These are phyloP conservation scores for Endothia cerciana DNA, from an alignment of 2,329 filamentous ascomycete species.

Conservation along the genomic window DNA sequence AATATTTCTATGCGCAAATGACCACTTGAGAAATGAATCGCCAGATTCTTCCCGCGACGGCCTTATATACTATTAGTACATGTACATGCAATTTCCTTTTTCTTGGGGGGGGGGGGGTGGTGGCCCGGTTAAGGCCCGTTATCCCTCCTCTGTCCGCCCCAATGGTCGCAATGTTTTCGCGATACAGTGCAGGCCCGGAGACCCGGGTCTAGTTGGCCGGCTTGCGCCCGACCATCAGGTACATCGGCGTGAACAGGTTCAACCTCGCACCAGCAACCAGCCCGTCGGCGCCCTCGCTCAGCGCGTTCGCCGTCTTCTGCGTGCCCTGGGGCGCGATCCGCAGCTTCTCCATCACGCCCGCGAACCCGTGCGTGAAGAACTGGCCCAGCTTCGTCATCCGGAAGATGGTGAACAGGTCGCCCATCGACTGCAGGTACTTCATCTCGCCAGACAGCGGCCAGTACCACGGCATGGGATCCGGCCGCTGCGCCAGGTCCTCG, in stretches of 20 bases:
- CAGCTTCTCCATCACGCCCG: slow-evolving; percentile 75
- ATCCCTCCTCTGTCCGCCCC: neutral
- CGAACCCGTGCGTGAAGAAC: slow-evolving; percentile 72
- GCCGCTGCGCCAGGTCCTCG: slow-evolving; percentile 82
- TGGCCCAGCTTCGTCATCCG: slow-evolving; percentile 90
- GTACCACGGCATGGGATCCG: slow-evolving; percentile 85
- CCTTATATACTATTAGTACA: slow-evolving; percentile 7
- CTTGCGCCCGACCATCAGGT: slow-evolving; percentile 93
- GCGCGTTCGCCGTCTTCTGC: slow-evolving; percentile 91
- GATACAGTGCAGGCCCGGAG: neutral
- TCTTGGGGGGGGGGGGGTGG: too few relatives aligned
- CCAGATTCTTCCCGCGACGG: neutral
- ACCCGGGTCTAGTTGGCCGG: slow-evolving; percentile 51
- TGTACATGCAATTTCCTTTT: slow-evolving; percentile 4
- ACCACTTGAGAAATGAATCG: neutral
- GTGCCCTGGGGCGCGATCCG: slow-evolving; percentile 80
- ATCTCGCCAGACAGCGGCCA: slow-evolving; percentile 87
- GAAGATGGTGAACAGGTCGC: slow-evolving; percentile 80
- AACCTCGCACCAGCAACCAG: slow-evolving; percentile 84
- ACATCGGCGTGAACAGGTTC: slow-evolving; percentile 98
- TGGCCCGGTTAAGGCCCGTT: neutral
- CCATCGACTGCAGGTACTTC: slow-evolving; percentile 77
- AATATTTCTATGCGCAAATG: neutral
- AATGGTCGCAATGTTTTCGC: slow-evolving; percentile 5
- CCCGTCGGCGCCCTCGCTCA: slow-evolving; percentile 80